Percentiles rank a stretch among this genome's conserved stretches.
These are phyloP conservation scores for Vicia villosa DNA, from an alignment of 306 rosid genomes.

Conservation along the genomic window DNA sequence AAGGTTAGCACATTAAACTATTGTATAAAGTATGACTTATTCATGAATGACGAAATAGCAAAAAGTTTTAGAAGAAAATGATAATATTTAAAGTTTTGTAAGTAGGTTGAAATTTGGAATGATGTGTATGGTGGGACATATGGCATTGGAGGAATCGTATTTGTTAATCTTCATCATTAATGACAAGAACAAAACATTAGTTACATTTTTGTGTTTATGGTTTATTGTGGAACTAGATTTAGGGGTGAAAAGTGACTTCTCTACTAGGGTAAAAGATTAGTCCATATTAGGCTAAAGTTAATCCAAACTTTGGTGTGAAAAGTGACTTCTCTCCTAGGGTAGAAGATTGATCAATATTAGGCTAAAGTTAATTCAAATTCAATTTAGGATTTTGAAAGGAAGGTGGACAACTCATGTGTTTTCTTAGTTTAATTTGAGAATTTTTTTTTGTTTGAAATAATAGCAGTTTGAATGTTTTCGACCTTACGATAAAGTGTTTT, in stretches of 20 bases:
- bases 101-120: conserved; percentile 26
- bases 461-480: no score
- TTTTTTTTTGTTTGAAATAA: no score
- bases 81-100: conserved; percentile 16
- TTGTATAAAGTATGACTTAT: conserved; percentile 16
- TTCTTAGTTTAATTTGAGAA: no score
- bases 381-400: no score
- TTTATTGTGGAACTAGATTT: conserved; percentile 18
- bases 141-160: conserved; percentile 45
- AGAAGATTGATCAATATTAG: no score
- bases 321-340: no score
- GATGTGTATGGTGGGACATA: conserved; percentile 31
- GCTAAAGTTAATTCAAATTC: no score
- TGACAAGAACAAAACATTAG: conserved; percentile 34
- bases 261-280: no score
- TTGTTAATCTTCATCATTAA: conserved; percentile 36
- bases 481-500: no score
- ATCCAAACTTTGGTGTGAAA: no score
- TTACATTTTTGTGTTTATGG: conserved; percentile 18
- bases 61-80: conserved; percentile 30
- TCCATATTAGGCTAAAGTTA: no score
- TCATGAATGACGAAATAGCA: conserved; percentile 41
- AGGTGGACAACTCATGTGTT: no score
- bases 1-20: conserved; percentile 21
- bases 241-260: conserved; percentile 15